phyloP scores from a whole-genome alignment of 345 rosid species.

The Moricandia arvensis region DNA sequence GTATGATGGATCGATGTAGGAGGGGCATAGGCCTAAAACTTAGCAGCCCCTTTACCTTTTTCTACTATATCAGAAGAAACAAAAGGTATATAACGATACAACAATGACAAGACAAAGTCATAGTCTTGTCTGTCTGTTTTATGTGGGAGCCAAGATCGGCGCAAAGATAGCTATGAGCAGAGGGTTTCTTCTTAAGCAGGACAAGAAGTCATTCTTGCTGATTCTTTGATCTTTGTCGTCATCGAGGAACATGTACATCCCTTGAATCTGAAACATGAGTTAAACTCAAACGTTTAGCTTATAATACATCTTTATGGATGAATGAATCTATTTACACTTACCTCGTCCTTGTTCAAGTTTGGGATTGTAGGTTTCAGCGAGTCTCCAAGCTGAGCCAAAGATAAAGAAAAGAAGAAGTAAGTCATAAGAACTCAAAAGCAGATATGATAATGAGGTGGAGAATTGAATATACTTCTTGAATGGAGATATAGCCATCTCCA shows the following conservation, averaged over 20 bases:
- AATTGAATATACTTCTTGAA: slow-evolving; percentile 55
- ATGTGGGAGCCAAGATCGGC: slow-evolving; percentile 32
- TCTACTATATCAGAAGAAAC: slow-evolving; percentile 8
- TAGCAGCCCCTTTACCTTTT: slow-evolving; percentile 18
- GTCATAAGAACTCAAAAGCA: slow-evolving; percentile 4
- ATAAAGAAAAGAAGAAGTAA: slow-evolving; percentile 18
- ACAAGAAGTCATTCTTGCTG: slow-evolving; percentile 52
- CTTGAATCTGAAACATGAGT: slow-evolving; percentile 48
- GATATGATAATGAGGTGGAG: slow-evolving; percentile 8
- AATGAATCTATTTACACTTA: slow-evolving; percentile 29
- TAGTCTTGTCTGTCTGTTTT: slow-evolving; percentile 17
- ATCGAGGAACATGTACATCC: slow-evolving; percentile 54
- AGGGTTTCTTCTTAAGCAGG: slow-evolving; percentile 68
- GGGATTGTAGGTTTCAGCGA: slow-evolving; percentile 52
- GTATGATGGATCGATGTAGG: background rate
- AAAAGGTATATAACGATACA: slow-evolving; percentile 9
- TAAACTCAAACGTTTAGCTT: background rate
- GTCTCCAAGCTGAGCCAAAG: slow-evolving; percentile 58
- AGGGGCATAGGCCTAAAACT: slow-evolving; percentile 24
- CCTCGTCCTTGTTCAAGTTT: slow-evolving; percentile 59
- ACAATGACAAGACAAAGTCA: background rate
- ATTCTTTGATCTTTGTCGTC: slow-evolving; percentile 53
- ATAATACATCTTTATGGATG: background rate
- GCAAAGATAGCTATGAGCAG: slow-evolving; percentile 65
- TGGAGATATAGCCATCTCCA: slow-evolving; percentile 49